Percentiles rank a stretch among this genome's conserved stretches.
Conservation (phyloP, 1,139 yeast genomes). For the Saccharomyces hybrid region DNA sequence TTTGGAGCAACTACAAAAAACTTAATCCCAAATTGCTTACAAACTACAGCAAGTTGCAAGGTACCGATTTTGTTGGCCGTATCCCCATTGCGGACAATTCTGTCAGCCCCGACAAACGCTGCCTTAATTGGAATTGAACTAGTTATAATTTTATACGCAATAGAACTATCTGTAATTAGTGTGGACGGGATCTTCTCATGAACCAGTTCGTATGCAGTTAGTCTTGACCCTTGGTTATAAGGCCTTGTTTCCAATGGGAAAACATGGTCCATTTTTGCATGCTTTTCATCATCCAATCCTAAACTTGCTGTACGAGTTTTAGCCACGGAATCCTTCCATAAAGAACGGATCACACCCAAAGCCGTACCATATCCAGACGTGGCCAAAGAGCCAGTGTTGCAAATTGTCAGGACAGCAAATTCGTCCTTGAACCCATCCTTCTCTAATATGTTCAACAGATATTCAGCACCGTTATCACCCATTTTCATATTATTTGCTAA, state of each 20-base stretch:
- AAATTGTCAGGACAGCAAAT: constrained; percentile 76
- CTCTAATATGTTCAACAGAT: constrained; percentile 44
- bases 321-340: constrained; percentile 40
- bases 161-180: constrained; percentile 86
- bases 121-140: constrained; percentile 57
- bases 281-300: constrained; percentile 25
- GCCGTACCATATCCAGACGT: constrained; percentile 98
- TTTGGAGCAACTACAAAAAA: constrained; percentile 93
- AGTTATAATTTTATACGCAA: constrained; percentile 56
- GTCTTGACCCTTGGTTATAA: constrained; percentile 89
- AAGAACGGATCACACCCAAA: constrained; percentile 77
- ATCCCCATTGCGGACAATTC: constrained; percentile 87
- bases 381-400: constrained; percentile 85
- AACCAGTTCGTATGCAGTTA: constrained; percentile 84
- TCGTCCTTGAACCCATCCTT: constrained; percentile 51
- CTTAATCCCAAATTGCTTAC: constrained; percentile 49
- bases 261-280: constrained; percentile 51
- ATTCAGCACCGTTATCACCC: constrained; percentile 76
- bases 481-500: constrained; percentile 65
- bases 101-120: constrained; percentile 96
- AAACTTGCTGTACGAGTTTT: constrained; percentile 19
- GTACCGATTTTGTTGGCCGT: constrained; percentile 98
- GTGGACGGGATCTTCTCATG: constrained; percentile 84
- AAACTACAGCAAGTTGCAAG: constrained; percentile 70
- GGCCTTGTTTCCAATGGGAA: constrained; percentile 94